These are phyloP conservation scores for Spinacia oleracea DNA, from an alignment of 179 eudicot species.

Conservation along the genomic window DNA sequence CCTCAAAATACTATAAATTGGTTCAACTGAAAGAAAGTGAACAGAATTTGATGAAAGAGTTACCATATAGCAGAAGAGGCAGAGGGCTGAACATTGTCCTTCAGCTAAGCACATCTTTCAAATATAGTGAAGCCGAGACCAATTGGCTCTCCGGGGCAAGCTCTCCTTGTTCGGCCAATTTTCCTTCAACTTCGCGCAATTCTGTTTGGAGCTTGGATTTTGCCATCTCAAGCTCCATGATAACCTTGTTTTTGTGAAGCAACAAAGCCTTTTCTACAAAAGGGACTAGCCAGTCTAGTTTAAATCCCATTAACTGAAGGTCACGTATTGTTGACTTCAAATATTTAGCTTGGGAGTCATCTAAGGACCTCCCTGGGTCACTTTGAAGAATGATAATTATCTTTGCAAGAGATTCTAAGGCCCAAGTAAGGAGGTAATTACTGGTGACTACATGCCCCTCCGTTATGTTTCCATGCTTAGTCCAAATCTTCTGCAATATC, in stretches of 20 bases:
- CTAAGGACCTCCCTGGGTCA: background rate
- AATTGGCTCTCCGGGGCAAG: background rate
- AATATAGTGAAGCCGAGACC: background rate
- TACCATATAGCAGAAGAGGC: too few species aligned
- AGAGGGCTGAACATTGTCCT: too few species aligned
- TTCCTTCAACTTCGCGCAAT: background rate
- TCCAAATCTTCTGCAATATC: slow-evolving; percentile 2
- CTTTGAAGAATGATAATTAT: background rate
- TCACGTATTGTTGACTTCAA: background rate
- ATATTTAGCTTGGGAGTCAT: background rate
- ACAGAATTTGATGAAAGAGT: too few species aligned
- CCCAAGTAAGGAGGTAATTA: background rate
- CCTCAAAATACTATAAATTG: too few species aligned
- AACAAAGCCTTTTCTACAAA: background rate
- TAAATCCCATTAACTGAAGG: background rate
- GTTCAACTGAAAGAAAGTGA: too few species aligned
- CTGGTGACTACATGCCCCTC: background rate
- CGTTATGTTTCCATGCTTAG: slow-evolving; percentile 12
- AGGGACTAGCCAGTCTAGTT: slow-evolving; percentile 11
- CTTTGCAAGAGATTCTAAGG: slow-evolving; percentile 16
- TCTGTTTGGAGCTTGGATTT: background rate
- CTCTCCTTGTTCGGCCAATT: background rate
- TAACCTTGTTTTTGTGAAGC: background rate
- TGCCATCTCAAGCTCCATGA: background rate
- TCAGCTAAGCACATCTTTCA: too few species aligned